A percentile compares a stretch with the other conserved stretches of the same genome.
Conservation (phyloP, 805 yeast genomes). For the Kregervanrija pseudodelftensis region DNA sequence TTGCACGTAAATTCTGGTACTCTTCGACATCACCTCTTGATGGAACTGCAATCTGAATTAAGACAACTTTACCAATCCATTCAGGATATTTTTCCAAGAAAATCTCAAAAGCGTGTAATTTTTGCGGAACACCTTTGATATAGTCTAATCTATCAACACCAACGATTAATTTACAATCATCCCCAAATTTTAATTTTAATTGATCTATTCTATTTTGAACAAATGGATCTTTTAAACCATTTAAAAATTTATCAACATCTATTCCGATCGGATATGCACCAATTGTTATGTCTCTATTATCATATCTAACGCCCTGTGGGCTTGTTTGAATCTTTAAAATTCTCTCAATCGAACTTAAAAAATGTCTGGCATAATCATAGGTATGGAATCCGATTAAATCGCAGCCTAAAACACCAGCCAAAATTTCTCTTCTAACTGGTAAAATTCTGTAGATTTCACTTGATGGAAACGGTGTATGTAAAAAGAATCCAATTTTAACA, state of each 20-base stretch:
- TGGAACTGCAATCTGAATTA: slow-evolving; percentile 96
- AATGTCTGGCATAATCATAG: slow-evolving; percentile 97
- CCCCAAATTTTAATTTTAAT: slow-evolving; percentile 54
- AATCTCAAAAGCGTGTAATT: slow-evolving; percentile 91
- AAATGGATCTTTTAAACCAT: slow-evolving; percentile 56
- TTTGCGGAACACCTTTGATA: slow-evolving; percentile 97
- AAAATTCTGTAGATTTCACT: slow-evolving; percentile 92
- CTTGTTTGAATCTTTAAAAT: slow-evolving; percentile 74
- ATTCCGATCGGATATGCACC: slow-evolving; percentile 99
- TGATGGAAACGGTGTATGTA: slow-evolving; percentile 98
- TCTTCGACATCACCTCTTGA: slow-evolving; percentile 98
- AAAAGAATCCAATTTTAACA: slow-evolving; percentile 82
- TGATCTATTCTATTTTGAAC: slow-evolving; percentile 63
- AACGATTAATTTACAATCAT: slow-evolving; percentile 77
- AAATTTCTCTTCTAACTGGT: slow-evolving; percentile 90
- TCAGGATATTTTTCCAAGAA: slow-evolving; percentile 91
- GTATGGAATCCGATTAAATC: slow-evolving; percentile 97
- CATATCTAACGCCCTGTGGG: slow-evolving; percentile 83
- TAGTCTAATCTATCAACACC: slow-evolving; percentile 97
- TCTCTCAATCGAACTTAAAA: slow-evolving; percentile 80
- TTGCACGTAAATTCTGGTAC: slow-evolving; percentile 86
- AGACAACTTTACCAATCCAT: slow-evolving; percentile 94
- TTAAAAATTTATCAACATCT: slow-evolving; percentile 84
- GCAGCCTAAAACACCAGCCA: slow-evolving; percentile 87
- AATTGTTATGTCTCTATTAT: slow-evolving; percentile 70